Evolutionary conservation across 2,329 filamentous ascomycete genomes (phyloP).

Genomic region (Ophiostoma quercus): DNA sequence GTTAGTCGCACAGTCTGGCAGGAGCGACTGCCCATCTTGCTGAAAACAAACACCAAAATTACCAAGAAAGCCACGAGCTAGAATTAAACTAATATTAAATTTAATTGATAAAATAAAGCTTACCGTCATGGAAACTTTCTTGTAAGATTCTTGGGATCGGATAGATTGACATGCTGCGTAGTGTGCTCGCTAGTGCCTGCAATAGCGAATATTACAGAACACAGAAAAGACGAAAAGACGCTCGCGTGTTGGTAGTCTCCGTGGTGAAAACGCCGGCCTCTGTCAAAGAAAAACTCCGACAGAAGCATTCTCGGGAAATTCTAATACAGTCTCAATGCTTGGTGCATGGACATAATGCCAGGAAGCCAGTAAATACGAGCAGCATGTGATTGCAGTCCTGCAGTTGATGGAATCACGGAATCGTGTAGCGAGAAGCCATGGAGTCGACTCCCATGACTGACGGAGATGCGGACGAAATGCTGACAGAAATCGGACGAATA

Average conservation of each 20-base stretch:
- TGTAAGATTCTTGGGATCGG: neutral
- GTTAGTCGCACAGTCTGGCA: neutral
- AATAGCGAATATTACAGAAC: neutral
- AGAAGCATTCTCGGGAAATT: neutral
- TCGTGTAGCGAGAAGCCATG: too few relatives aligned
- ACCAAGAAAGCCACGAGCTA: neutral
- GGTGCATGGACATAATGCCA: neutral
- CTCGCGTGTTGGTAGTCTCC: neutral
- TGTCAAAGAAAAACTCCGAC: neutral
- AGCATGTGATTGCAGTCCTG: neutral
- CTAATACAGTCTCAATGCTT: too few relatives aligned
- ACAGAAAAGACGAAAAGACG: neutral
- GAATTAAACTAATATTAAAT: neutral
- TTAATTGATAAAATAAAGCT: neutral
- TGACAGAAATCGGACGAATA: neutral
- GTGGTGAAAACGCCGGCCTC: neutral
- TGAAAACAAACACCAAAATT: neutral
- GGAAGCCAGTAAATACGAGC: neutral
- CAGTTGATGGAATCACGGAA: neutral
- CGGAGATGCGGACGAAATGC: neutral
- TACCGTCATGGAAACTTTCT: neutral
- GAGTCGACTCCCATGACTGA: neutral
- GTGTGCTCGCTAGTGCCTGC: neutral
- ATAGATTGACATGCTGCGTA: neutral
- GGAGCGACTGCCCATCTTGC: neutral